Conservation (phyloP, 305 asterid species). For the Caryopteris hybrid region DNA sequence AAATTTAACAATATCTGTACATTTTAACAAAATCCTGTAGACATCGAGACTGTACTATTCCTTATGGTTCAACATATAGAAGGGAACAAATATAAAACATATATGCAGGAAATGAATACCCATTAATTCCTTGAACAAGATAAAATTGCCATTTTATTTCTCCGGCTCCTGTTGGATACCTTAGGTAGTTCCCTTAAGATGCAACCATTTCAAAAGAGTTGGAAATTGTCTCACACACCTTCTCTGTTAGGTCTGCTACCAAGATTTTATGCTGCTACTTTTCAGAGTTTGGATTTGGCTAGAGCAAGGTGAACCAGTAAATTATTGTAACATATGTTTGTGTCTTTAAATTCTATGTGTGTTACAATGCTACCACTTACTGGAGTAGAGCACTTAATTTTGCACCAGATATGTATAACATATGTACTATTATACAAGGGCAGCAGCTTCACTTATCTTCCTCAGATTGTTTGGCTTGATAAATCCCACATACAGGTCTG, state of each 20-base stretch:
- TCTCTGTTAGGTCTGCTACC: neutral
- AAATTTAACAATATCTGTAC: neutral
- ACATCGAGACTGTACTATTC: neutral
- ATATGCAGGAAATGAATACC: constrained; percentile 19
- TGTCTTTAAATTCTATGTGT: neutral
- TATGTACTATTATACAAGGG: constrained; percentile 39
- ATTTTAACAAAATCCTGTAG: neutral
- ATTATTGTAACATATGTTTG: constrained; percentile 6
- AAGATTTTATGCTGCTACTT: constrained; percentile 7
- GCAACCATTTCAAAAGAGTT: constrained; percentile 9
- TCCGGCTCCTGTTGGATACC: constrained; percentile 10
- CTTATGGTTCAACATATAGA: constrained; percentile 6
- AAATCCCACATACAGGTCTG: constrained; percentile 69
- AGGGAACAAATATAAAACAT: neutral
- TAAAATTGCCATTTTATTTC: neutral
- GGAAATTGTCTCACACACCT: neutral
- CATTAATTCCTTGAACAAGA: constrained; percentile 6
- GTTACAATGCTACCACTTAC: neutral
- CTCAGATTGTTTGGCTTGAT: constrained; percentile 33
- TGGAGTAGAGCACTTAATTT: constrained; percentile 3
- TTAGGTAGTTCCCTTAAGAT: constrained; percentile 16
- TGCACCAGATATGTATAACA: constrained; percentile 5
- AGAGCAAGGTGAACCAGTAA: constrained; percentile 8
- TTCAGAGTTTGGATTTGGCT: constrained; percentile 14
- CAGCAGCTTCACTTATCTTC: constrained; percentile 41